Base-by-base conservation (phyloP, 176 grass and related monocot species). In the Raddia distichophylla region DNA sequence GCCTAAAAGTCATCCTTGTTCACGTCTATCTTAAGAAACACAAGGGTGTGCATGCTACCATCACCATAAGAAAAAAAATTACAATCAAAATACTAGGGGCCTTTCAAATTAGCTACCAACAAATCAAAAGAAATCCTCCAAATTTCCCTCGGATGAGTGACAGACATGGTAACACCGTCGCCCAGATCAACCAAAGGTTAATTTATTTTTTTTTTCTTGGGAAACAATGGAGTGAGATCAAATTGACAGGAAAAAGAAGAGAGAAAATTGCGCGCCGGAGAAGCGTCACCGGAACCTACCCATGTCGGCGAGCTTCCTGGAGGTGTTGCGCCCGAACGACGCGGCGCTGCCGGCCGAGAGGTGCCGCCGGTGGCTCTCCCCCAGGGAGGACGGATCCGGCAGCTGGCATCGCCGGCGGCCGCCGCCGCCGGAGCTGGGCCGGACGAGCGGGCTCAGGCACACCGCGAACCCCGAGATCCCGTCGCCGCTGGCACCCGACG, bases 231-330 rank as follows among this genome's bases (percentile, higher is more conserved):
- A 17, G 3, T 27, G 60, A 15, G n/a, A 50, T 51, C n/a, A 43
- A 56, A 46, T 8, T 16, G 50, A 13, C 46, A 15, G 27, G 5
- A 14, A 15, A 69, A 51, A 51, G 9, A 3, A 27, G 27, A 27
- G 32, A n/a, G 3, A 50, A 16, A 6, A 54, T 64, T 34, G 63
- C 43, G 7, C 52, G 13, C 43, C 18, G 8, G 54, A 45, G 8
- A 43, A 14, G 55, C 71, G 32, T 93, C 81, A 93, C 56, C 74
- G 73, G 82, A 90, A 90, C 88, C 88, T 82, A 46, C 88, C 73
- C 75, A 85, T 93, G 50, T 90, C 85, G 27, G 85, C 88, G 74
- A 88, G 87, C 83, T 87, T 93, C 67, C 77, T 35, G 33, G 91
- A 87, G 46, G 82, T 74, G 77, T 87, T 93, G 69, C 77, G 61